phyloP scores from a whole-genome alignment of 2,329 filamentous ascomycete species.

The Colletotrichum sp. region DNA sequence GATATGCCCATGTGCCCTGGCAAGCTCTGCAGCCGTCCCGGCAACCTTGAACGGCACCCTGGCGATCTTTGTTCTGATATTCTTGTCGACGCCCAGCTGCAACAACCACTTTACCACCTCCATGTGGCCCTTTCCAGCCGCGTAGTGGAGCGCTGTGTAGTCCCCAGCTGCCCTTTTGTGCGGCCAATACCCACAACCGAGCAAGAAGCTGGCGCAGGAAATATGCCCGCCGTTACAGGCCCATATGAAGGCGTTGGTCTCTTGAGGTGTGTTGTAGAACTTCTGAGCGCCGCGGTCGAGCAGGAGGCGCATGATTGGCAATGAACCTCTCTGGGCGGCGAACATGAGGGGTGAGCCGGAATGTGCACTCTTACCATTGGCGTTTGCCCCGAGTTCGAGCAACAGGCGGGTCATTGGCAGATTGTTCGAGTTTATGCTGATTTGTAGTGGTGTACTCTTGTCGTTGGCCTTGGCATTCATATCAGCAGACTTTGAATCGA shows the following conservation, averaged over 20 bases:
- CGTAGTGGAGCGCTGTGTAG: conserved; percentile 14
- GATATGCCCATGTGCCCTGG: background rate
- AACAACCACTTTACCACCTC: conserved; percentile 5
- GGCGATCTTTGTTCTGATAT: background rate
- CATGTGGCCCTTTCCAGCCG: background rate
- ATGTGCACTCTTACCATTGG: background rate
- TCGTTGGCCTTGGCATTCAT: background rate
- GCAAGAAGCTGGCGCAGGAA: background rate
- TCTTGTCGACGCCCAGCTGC: conserved; percentile 12
- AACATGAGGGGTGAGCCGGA: background rate
- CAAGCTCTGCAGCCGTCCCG: conserved; percentile 11
- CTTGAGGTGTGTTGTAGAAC: background rate
- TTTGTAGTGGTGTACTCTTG: background rate
- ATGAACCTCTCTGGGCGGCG: background rate
- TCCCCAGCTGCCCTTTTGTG: background rate
- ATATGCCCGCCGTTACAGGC: background rate
- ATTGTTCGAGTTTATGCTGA: background rate
- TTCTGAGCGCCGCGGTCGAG: background rate
- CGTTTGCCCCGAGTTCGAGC: background rate
- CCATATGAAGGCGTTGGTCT: background rate
- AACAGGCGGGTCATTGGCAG: background rate
- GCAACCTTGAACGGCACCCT: background rate
- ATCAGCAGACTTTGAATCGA: background rate
- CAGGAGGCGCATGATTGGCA: background rate
- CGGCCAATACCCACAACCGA: background rate